These are phyloP conservation scores for Erythrobasidium yunnanense DNA, from an alignment of 768 basidiomycete species.

Conservation along the genomic window DNA sequence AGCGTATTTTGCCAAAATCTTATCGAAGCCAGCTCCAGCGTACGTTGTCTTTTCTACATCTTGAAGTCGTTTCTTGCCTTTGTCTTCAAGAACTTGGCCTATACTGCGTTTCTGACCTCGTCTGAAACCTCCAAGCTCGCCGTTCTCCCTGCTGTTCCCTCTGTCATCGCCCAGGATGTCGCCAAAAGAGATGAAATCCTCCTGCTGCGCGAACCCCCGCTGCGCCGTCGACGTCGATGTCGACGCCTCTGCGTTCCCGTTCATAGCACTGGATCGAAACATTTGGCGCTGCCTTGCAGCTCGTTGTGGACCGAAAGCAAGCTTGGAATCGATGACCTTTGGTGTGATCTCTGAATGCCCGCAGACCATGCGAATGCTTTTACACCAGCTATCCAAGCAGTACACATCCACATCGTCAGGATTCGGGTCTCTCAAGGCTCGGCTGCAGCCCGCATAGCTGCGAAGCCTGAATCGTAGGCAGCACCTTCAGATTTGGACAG, in stretches of 20 bases:
- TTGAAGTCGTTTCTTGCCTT: conserved; percentile 13
- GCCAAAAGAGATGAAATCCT: conserved; percentile 36
- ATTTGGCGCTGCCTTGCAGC: no score
- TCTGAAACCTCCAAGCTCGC: not conserved
- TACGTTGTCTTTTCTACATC: conserved; percentile 25
- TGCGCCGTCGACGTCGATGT: not conserved
- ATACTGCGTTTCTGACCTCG: conserved; percentile 2
- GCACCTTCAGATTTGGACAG: no score
- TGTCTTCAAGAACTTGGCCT: conserved; percentile 12
- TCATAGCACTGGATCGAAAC: no score
- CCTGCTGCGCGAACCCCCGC: conserved; percentile 32
- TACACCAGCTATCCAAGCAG: no score
- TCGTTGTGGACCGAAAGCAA: no score
- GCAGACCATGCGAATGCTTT: no score
- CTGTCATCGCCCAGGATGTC: conserved; percentile 20
- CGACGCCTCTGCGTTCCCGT: not conserved
- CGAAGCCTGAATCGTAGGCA: no score
- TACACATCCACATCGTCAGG: no score
- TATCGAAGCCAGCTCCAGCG: conserved; percentile 19
- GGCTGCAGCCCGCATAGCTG: no score
- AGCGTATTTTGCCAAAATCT: conserved; percentile 45
- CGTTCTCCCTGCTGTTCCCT: not conserved
- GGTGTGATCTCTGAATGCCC: no score
- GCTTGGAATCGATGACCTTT: no score
- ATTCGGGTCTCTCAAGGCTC: no score